These are phyloP conservation scores for Wickerhamiella brachini DNA, from an alignment of 805 yeast species.

Conservation along the genomic window DNA sequence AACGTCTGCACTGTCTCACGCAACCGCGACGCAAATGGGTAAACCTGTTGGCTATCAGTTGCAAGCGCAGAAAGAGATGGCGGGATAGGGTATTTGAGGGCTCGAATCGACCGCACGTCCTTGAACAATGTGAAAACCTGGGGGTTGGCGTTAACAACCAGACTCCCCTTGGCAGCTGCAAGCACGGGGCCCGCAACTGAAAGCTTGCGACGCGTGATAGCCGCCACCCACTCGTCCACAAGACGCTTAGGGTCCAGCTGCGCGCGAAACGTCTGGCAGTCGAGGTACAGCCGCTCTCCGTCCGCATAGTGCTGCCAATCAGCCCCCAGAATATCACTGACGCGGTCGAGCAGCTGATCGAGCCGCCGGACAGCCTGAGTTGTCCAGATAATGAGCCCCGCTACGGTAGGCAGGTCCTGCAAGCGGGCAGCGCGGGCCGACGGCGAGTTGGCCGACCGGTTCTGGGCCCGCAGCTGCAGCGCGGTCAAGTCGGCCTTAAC, in stretches of 20 bases:
- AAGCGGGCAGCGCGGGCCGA: slow-evolving; percentile 22
- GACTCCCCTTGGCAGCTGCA: slow-evolving; percentile 21
- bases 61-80: slow-evolving; percentile 34
- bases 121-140: slow-evolving; percentile 31
- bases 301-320: slow-evolving; percentile 52
- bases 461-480: slow-evolving; percentile 30
- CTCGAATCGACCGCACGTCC: slow-evolving; percentile 39
- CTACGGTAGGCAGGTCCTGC: slow-evolving; percentile 35
- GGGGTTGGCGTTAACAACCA: slow-evolving; percentile 41
- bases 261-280: slow-evolving; percentile 32
- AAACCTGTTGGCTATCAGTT: slow-evolving; percentile 35
- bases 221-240: slow-evolving; percentile 37
- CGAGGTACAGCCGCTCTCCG: slow-evolving; percentile 48
- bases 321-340: slow-evolving; percentile 41
- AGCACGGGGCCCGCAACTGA: slow-evolving; percentile 28
- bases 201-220: slow-evolving; percentile 15
- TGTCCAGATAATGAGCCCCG: slow-evolving; percentile 39
- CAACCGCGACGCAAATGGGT: slow-evolving; percentile 44
- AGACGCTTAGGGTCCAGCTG: slow-evolving; percentile 32
- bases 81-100: slow-evolving; percentile 46
- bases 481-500: slow-evolving; percentile 34
- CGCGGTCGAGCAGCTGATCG: slow-evolving; percentile 28
- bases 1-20: slow-evolving; percentile 29
- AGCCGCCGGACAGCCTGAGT: slow-evolving; percentile 36
- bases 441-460: slow-evolving; percentile 23